A percentile compares a stretch with the other conserved stretches of the same genome.
phyloP scores from a whole-genome alignment of 805 yeast species.

The Yarrowia alimentaria region DNA sequence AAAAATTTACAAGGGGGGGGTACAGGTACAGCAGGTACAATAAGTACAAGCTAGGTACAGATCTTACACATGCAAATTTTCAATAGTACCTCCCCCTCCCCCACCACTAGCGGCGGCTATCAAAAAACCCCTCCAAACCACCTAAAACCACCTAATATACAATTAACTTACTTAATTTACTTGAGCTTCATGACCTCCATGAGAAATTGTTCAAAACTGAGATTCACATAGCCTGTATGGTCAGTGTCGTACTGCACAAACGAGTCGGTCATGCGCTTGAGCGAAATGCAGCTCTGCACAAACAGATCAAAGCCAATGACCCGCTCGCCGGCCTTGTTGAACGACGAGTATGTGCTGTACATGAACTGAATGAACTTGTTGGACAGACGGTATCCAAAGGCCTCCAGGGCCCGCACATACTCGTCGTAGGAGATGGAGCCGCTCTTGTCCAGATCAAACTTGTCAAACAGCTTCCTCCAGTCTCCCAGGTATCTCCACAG shows the following conservation, averaged over 20 bases:
- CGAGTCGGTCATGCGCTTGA: conserved; percentile 71
- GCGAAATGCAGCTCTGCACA: conserved; percentile 75
- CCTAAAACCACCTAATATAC: too few species aligned
- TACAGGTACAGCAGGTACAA: too few species aligned
- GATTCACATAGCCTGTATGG: conserved; percentile 55
- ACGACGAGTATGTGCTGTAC: conserved; percentile 54
- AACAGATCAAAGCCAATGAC: conserved; percentile 72
- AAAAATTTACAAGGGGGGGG: conserved; percentile 4
- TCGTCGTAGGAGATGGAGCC: conserved; percentile 66
- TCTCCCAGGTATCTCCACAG: conserved; percentile 67
- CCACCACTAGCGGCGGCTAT: too few species aligned
- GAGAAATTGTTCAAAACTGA: conserved; percentile 43
- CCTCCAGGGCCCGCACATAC: conserved; percentile 57
- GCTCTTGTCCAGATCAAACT: conserved; percentile 57
- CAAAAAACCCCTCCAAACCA: too few species aligned
- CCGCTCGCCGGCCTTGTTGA: conserved; percentile 37
- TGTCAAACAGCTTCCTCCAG: conserved; percentile 62
- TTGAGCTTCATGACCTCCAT: conserved; percentile 36
- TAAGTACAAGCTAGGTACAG: too few species aligned
- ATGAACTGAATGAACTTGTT: conserved; percentile 56
- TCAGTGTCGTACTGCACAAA: conserved; percentile 76
- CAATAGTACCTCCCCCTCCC: too few species aligned
- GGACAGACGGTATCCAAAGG: conserved; percentile 64
- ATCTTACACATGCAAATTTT: too few species aligned
- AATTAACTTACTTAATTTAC: not conserved